Percentiles rank a stretch among this genome's conserved stretches.
These are phyloP conservation scores for Microcos paniculata DNA, from an alignment of 345 rosid species.

Conservation along the genomic window DNA sequence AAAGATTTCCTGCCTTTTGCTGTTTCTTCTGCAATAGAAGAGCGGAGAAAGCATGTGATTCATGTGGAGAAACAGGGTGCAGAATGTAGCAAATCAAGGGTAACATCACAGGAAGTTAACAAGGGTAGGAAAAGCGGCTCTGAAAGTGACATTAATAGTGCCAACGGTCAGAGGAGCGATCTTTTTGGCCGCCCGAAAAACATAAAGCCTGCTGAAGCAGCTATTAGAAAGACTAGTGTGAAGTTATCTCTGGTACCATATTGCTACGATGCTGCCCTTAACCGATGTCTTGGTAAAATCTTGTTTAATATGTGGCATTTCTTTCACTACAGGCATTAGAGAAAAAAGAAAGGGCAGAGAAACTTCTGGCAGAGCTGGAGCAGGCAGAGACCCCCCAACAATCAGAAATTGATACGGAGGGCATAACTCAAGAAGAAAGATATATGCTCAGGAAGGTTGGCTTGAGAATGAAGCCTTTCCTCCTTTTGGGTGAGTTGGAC, in stretches of 20 bases:
- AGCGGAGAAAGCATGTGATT: conserved; percentile 55
- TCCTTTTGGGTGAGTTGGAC: conserved; percentile 67
- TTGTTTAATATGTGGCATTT: conserved; percentile 17
- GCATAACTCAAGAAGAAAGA: conserved; percentile 84
- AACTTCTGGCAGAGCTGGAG: conserved; percentile 62
- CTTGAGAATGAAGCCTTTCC: conserved; percentile 90
- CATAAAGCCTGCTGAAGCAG: conserved; percentile 44
- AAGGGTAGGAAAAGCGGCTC: conserved; percentile 16
- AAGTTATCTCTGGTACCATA: conserved; percentile 70
- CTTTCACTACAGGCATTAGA: conserved; percentile 57
- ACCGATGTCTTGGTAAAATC: conserved; percentile 12
- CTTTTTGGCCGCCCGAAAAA: conserved; percentile 31
- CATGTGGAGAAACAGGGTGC: conserved; percentile 31
- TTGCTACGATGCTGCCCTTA: conserved; percentile 23
- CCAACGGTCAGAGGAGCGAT: conserved; percentile 24
- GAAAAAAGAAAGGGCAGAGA: conserved; percentile 81
- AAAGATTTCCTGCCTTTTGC: conserved; percentile 91
- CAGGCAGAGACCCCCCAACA: conserved; percentile 42
- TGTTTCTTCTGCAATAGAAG: conserved; percentile 82
- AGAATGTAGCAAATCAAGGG: conserved; percentile 21
- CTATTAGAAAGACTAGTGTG: conserved; percentile 51
- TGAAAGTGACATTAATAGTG: conserved; percentile 23
- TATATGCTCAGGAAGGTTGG: conserved; percentile 91
- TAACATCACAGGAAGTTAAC: conserved; percentile 24
- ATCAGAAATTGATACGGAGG: conserved; percentile 71